These are phyloP conservation scores for Lactuca sativa DNA, from an alignment of 129 eudicot species.

Conservation along the genomic window DNA sequence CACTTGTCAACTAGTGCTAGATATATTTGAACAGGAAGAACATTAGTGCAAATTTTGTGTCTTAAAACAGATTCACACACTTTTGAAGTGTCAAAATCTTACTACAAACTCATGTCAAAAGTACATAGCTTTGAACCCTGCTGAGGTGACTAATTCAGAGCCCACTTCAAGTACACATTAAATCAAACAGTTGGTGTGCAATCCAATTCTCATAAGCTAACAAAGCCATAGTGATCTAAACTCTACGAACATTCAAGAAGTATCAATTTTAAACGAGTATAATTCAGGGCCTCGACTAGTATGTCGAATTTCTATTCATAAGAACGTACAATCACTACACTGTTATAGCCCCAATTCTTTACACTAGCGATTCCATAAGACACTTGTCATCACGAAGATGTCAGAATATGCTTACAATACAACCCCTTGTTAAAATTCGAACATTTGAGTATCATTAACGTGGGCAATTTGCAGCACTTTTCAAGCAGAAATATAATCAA, in stretches of 20 bases:
- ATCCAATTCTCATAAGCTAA: neutral
- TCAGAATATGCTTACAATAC: neutral
- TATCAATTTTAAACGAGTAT: neutral
- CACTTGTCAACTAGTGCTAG: no score
- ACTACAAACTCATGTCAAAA: constrained; percentile 11
- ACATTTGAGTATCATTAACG: neutral
- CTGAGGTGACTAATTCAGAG: neutral
- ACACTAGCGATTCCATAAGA: neutral
- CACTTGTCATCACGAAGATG: neutral
- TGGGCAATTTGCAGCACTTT: constrained; percentile 17
- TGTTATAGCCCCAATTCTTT: neutral
- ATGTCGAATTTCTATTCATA: neutral
- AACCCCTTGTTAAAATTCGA: neutral
- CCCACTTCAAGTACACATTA: neutral
- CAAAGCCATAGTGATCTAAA: neutral
- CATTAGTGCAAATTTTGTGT: no score
- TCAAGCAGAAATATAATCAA: constrained; percentile 26
- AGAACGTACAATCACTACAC: neutral
- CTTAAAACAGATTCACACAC: neutral
- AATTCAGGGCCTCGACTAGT: neutral
- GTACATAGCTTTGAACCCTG: neutral
- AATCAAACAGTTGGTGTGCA: constrained; percentile 14
- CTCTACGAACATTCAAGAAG: constrained; percentile 1
- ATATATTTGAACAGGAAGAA: no score
- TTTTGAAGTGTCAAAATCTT: neutral